Evolutionary conservation across 805 yeast genomes (phyloP).

Genomic region (Myxozyma mucilagina): DNA sequence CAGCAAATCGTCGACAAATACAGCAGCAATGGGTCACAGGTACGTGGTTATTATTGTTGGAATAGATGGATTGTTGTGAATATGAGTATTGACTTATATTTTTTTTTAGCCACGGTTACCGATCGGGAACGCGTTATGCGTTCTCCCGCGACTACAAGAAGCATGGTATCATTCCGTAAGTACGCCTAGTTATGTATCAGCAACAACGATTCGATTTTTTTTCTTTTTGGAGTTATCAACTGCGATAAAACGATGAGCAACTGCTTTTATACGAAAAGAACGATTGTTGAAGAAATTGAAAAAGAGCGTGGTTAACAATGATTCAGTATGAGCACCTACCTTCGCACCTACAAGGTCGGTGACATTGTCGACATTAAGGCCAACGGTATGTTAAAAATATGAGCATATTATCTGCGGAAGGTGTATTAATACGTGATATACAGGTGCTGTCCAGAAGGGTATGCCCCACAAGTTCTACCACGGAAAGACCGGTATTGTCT

Average conservation of each 20-base stretch:
- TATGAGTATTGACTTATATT: neutral
- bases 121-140: conserved; percentile 99
- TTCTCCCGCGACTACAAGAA: conserved; percentile 99
- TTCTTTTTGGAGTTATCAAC: neutral
- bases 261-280: neutral
- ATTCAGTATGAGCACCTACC: conserved; percentile 75
- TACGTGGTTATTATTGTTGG: conserved; percentile 8
- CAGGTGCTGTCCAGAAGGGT: conserved; percentile 92
- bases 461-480: conserved; percentile 99
- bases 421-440: neutral
- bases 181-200: neutral
- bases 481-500: conserved; percentile 99
- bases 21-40: conserved; percentile 37
- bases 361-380: conserved; percentile 99
- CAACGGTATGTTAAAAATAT: conserved; percentile 57
- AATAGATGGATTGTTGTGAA: neutral
- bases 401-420: neutral
- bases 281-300: neutral
- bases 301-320: neutral
- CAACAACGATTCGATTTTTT: neutral
- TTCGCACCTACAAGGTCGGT: conserved; percentile 97
- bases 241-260: neutral
- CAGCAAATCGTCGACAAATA: neutral
- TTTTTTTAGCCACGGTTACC: conserved; percentile 81
- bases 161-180: conserved; percentile 81